Conservation (phyloP, 495 filamentous ascomycete genomes). For the Hypoxylon lienhwacheense region DNA sequence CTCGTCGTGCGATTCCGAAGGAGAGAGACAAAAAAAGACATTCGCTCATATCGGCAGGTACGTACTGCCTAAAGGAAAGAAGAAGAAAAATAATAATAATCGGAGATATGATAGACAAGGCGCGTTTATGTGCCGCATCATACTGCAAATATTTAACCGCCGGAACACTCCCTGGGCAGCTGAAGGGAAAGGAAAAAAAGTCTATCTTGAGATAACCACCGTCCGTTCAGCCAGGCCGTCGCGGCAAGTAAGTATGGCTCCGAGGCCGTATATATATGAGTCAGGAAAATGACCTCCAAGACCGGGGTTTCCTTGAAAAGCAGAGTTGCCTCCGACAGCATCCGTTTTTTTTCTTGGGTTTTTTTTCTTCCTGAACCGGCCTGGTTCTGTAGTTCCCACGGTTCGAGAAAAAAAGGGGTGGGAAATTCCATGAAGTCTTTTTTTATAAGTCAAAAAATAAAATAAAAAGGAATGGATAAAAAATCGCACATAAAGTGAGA, state of each 20-base stretch:
- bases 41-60: no score
- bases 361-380: constrained; percentile 39
- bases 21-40: constrained; percentile 11
- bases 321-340: constrained; percentile 35
- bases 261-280: constrained; percentile 4
- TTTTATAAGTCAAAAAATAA: constrained; percentile 8
- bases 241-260: not conserved
- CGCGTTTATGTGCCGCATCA: constrained; percentile 9
- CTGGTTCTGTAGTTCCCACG: constrained; percentile 33
- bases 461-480: constrained; percentile 13
- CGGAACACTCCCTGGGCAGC: constrained; percentile 19
- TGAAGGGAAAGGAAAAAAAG: constrained; percentile 17
- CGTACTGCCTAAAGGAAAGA: no score
- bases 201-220: constrained; percentile 33
- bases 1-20: constrained; percentile 21
- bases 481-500: not conserved
- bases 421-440: constrained; percentile 20
- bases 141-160: constrained; percentile 3
- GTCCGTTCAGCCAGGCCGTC: constrained; percentile 20
- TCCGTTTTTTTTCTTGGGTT: no score
- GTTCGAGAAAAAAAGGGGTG: constrained; percentile 14
- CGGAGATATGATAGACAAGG: not conserved
- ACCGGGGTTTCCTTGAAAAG: constrained; percentile 21
- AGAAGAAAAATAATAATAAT: constrained; percentile 7
- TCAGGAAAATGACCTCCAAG: constrained; percentile 12